These are phyloP conservation scores for Fusarium coffeatum DNA, from an alignment of 2,329 filamentous ascomycete species.

Conservation along the genomic window DNA sequence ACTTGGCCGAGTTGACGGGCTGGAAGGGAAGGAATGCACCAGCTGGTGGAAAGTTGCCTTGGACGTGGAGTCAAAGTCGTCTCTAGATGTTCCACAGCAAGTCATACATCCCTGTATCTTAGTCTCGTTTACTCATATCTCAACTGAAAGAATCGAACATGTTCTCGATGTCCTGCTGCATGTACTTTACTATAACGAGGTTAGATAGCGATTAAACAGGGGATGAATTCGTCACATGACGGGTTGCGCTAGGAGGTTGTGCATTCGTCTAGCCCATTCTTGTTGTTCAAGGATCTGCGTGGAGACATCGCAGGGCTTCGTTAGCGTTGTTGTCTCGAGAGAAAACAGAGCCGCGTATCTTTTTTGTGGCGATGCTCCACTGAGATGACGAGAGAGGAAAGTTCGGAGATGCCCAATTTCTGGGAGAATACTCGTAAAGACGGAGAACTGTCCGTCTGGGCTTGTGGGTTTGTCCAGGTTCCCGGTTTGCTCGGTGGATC, in stretches of 20 bases:
- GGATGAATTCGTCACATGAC: slow-evolving; percentile 29
- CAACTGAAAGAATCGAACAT: slow-evolving; percentile 8
- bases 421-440: neutral
- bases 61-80: slow-evolving; percentile 41
- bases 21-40: slow-evolving; percentile 41
- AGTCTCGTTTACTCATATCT: slow-evolving; percentile 17
- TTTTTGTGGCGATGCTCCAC: neutral
- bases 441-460: neutral
- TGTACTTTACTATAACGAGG: neutral
- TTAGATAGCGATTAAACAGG: neutral
- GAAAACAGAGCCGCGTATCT: neutral
- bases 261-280: neutral
- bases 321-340: slow-evolving; percentile 3
- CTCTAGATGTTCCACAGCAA: neutral
- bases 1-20: slow-evolving; percentile 34
- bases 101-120: neutral
- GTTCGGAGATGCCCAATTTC: neutral
- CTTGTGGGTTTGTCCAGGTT: neutral
- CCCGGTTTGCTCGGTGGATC: neutral
- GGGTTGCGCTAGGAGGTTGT: neutral
- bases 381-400: neutral
- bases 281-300: neutral
- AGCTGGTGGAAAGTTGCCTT: slow-evolving; percentile 37
- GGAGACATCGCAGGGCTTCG: neutral
- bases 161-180: neutral